Conservation (phyloP, 495 filamentous ascomycete species). For the Penicillium mononematosum region DNA sequence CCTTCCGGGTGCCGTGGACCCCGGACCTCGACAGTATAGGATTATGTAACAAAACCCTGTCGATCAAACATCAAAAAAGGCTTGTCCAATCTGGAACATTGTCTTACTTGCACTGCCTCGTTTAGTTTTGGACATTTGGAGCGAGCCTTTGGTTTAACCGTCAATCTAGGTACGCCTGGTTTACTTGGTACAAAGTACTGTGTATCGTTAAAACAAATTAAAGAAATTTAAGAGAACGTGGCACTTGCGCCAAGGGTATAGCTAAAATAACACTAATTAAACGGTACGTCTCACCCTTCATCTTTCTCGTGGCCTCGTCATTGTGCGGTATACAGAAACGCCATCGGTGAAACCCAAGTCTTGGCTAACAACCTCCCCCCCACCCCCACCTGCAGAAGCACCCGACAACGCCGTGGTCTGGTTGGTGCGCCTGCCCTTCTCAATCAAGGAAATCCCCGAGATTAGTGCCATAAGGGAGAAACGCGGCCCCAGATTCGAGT, state of each 20-base stretch:
- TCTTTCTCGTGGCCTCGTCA: constrained; percentile 4
- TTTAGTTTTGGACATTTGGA: constrained; percentile 4
- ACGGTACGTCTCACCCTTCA: neutral
- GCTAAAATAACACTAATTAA: neutral
- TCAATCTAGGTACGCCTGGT: neutral
- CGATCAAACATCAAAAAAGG: constrained; percentile 31
- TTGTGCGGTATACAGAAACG: neutral
- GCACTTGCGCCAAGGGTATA: neutral
- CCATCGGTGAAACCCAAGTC: constrained; percentile 1
- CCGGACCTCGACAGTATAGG: neutral
- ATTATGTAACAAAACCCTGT: constrained; percentile 30
- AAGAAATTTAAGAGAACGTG: neutral
- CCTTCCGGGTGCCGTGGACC: neutral
- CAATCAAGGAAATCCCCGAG: constrained; percentile 24
- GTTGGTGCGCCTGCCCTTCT: constrained; percentile 16
- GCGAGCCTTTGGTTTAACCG: neutral
- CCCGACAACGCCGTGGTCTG: constrained; percentile 2
- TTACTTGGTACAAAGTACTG: neutral
- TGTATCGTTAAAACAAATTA: neutral
- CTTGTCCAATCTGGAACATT: constrained; percentile 25
- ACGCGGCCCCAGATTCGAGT: constrained; percentile 15
- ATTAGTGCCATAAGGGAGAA: constrained; percentile 26
- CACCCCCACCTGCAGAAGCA: constrained; percentile 4
- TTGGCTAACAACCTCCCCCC: constrained; percentile 7
- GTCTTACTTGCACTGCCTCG: constrained; percentile 23